phyloP scores from a whole-genome alignment of 768 basidiomycete genomes.

The Albatrellus ellisii region DNA sequence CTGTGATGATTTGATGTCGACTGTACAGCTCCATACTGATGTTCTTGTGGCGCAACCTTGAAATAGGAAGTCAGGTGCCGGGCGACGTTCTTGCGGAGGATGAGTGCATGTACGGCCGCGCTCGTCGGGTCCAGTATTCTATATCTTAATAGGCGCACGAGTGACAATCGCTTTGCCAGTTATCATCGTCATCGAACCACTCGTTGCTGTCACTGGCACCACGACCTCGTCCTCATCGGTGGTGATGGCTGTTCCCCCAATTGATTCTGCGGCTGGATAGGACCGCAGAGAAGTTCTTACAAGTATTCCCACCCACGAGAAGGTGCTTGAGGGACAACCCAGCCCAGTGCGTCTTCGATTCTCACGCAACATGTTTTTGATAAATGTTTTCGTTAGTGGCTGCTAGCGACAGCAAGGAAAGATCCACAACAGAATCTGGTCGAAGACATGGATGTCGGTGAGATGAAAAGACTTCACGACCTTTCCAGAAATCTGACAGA shows the following conservation, averaged over 20 bases:
- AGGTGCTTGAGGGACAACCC: conserved; percentile 38
- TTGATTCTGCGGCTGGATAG: background rate
- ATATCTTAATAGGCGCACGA: conserved; percentile 27
- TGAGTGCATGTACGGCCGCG: conserved; percentile 27
- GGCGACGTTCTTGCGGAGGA: conserved; percentile 33
- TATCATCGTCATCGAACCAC: conserved; percentile 18
- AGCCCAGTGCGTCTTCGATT: conserved; percentile 36
- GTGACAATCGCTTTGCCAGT: conserved; percentile 18
- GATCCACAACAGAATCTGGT: conserved; percentile 43
- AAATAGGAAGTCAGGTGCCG: conserved; percentile 34
- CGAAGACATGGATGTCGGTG: conserved; percentile 32
- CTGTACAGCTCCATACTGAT: conserved; percentile 31
- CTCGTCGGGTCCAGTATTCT: conserved; percentile 35
- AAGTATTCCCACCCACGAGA: conserved; percentile 36
- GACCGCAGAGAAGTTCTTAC: conserved; percentile 18
- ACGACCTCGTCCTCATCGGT: conserved; percentile 14
- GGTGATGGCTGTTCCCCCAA: background rate
- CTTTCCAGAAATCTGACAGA: conserved; percentile 28
- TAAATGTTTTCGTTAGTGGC: conserved; percentile 21
- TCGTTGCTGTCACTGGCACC: conserved; percentile 18
- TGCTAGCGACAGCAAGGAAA: conserved; percentile 29
- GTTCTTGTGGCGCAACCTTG: conserved; percentile 31
- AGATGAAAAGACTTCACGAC: conserved; percentile 36
- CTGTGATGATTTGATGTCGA: conserved; percentile 7
- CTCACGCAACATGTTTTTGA: conserved; percentile 46